These are phyloP conservation scores for Stemphylium beticola DNA, from an alignment of 2,329 filamentous ascomycete species.

Conservation along the genomic window DNA sequence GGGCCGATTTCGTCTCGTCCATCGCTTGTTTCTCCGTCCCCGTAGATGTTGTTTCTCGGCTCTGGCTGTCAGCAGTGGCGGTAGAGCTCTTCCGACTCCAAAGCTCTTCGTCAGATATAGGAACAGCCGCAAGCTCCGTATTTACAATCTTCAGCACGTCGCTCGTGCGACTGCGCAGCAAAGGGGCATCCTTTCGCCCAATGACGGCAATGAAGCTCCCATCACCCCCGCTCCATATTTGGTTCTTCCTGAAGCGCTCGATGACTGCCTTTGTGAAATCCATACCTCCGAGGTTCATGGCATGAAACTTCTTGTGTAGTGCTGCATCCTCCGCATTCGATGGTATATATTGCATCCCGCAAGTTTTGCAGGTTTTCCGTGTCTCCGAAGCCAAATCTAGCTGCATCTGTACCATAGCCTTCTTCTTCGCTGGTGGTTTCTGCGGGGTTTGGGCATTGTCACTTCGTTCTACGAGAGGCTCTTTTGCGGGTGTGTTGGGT, in stretches of 20 bases:
- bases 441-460: conserved; percentile 44
- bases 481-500: conserved; percentile 16
- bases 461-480: conserved; percentile 32
- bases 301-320: conserved; percentile 69
- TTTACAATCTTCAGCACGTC: conserved; percentile 65
- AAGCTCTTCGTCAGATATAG: conserved; percentile 62
- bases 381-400: conserved; percentile 64
- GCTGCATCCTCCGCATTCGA: conserved; percentile 66
- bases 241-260: conserved; percentile 57
- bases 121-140: conserved; percentile 65
- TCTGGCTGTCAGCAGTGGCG: conserved; percentile 4
- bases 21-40: conserved; percentile 42
- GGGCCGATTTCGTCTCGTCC: conserved; percentile 32
- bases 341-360: conserved; percentile 71
- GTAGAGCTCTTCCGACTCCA: conserved; percentile 59
- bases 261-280: conserved; percentile 66
- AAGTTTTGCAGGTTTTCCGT: conserved; percentile 64
- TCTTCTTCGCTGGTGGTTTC: conserved; percentile 37
- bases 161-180: conserved; percentile 62
- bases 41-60: not conserved
- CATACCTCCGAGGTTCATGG: conserved; percentile 65
- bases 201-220: conserved; percentile 64
- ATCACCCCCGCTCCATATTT: conserved; percentile 55
- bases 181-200: conserved; percentile 59
- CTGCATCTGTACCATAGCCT: conserved; percentile 63